phyloP scores from a whole-genome alignment of 768 basidiomycete genomes.

The Mycena capillaripes region DNA sequence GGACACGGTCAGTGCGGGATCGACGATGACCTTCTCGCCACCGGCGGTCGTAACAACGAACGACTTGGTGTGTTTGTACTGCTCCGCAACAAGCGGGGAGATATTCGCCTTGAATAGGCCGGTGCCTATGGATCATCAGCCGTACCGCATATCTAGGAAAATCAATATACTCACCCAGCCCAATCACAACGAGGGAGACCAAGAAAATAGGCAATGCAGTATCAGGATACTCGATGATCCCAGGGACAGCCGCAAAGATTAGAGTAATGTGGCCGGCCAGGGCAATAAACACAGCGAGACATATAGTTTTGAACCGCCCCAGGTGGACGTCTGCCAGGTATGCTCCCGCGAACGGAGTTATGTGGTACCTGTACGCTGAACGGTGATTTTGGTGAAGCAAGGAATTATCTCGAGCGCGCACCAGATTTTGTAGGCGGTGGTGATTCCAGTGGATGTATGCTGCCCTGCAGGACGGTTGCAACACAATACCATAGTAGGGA shows the following conservation, averaged over 20 bases:
- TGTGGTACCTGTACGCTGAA: slow-evolving; percentile 62
- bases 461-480: slow-evolving; percentile 54
- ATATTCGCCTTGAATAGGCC: slow-evolving; percentile 86
- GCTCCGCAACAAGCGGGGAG: slow-evolving; percentile 84
- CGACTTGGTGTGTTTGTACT: slow-evolving; percentile 68
- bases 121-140: slow-evolving; percentile 57
- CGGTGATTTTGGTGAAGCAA: no score
- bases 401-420: slow-evolving; percentile 32
- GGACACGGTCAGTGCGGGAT: slow-evolving; percentile 76
- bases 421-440: slow-evolving; percentile 82
- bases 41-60: slow-evolving; percentile 63
- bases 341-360: slow-evolving; percentile 77
- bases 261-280: slow-evolving; percentile 50
- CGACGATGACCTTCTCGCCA: slow-evolving; percentile 83
- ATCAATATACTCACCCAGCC: slow-evolving; percentile 49
- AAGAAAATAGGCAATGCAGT: slow-evolving; percentile 67
- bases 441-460: slow-evolving; percentile 78
- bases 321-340: slow-evolving; percentile 81
- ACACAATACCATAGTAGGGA: background rate
- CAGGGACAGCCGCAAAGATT: slow-evolving; percentile 57
- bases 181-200: slow-evolving; percentile 74
- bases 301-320: slow-evolving; percentile 84
- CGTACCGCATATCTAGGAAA: background rate
- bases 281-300: slow-evolving; percentile 69
- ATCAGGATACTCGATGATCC: slow-evolving; percentile 67